Base-by-base conservation (phyloP, 1,139 yeast species). In the Zhuliangozyma parablackwelliae region DNA sequence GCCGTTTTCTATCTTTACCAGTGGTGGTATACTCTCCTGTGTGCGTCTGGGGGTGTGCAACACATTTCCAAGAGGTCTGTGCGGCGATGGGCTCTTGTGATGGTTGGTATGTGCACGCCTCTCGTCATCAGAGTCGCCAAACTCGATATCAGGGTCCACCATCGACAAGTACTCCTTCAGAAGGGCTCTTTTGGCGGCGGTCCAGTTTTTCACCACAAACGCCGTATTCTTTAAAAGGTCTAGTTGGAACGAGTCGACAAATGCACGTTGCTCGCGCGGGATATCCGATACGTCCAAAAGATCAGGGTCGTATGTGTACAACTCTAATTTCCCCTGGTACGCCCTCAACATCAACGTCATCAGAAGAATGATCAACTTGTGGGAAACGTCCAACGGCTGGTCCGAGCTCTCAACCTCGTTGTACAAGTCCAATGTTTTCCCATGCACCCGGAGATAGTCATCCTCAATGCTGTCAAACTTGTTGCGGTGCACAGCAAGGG, bases 261-360 rank as follows among this genome's bases (percentile, higher is more conserved):
- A 13, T n/a, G 13, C 9, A 4, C 12, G n/a, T 10, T 26, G 25
- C 27, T 12, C 32, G 27, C 9, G 12, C 7, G 6, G 12, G 26
- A 21, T 10, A 5, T 11, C 23, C 1, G 30, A 31, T 16, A 21
- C 33, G 9, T 38, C 33, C 21, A 42, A 30, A 26, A 40, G 12
- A 3, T 37, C 31, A 8, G 31, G 42, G 30, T 41, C 47, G 34
- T 35, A 41, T 8, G 42, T 25, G 21, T 26, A 35, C 2, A 44
- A 43, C 26, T 44, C 43, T 3, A 43, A 27, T 10, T 10, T 10
- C 5, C 31, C 37, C 7, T 12, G 10, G 30, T 37, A 41, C 10
- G 24, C 7, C 24, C 41, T 34, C 29, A 40, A 31, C 25, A 20
- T 12, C 5, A 39, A 21, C 7, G 41, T 43, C 24, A 38, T 30